Evolutionary conservation across 1,139 yeast species (phyloP).

Genomic region (Hansenula sp.): DNA sequence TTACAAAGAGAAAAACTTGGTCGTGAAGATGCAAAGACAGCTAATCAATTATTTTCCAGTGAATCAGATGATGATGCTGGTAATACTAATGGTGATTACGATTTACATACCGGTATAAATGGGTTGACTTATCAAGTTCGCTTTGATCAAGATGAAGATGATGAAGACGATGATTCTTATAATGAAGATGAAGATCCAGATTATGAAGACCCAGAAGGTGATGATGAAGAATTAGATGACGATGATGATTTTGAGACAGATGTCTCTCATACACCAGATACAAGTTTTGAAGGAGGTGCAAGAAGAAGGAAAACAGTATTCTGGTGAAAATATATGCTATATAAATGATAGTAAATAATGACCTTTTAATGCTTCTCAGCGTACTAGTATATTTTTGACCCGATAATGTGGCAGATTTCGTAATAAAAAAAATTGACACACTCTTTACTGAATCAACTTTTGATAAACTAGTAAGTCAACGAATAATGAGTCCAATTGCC

Average conservation of each 20-base stretch:
- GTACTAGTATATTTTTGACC: no score
- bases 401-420: background rate
- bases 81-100: background rate
- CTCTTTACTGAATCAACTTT: no score
- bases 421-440: no score
- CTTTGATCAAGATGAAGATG: conserved; percentile 11
- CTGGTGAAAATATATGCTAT: conserved; percentile 2
- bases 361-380: no score
- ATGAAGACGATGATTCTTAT: conserved; percentile 11
- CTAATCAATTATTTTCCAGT: conserved; percentile 3
- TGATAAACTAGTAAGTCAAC: no score
- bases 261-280: background rate
- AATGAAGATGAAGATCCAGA: conserved; percentile 9
- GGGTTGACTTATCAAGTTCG: conserved; percentile 18
- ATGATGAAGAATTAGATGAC: conserved; percentile 6
- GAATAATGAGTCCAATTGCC: background rate
- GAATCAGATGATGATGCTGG: conserved; percentile 16
- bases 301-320: conserved; percentile 2
- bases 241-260: conserved; percentile 2
- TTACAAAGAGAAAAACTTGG: conserved; percentile 2
- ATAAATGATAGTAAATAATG: no score
- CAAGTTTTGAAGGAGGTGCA: background rate
- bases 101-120: conserved; percentile 5
- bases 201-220: conserved; percentile 1
- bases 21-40: background rate